Evolutionary conservation across 2,329 filamentous ascomycete genomes (phyloP).

Genomic region (Fusarium bactridioides): DNA sequence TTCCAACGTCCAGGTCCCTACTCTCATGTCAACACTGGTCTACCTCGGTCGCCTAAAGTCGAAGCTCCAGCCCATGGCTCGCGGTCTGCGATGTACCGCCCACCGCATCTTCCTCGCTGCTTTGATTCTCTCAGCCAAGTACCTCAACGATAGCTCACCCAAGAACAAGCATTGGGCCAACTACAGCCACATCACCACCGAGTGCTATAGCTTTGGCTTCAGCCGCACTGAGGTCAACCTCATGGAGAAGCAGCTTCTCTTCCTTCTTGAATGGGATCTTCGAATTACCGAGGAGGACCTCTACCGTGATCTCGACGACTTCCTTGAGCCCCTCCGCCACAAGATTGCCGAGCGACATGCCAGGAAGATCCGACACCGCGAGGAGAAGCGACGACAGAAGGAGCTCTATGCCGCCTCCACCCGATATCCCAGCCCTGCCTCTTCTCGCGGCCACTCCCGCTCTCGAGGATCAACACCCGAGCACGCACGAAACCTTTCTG

Average conservation of each 20-base stretch:
- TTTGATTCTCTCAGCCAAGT: constrained; percentile 90
- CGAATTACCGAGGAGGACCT: constrained; percentile 86
- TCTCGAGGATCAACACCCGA: constrained; percentile 53
- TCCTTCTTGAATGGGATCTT: constrained; percentile 93
- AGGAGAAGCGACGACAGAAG: constrained; percentile 54
- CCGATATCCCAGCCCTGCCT: constrained; percentile 56
- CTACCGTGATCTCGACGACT: constrained; percentile 84
- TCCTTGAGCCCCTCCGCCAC: constrained; percentile 83
- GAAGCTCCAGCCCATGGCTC: constrained; percentile 90
- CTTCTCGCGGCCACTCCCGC: constrained; percentile 54
- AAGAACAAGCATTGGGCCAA: constrained; percentile 99
- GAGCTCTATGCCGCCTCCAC: constrained; percentile 47
- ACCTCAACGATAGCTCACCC: constrained; percentile 96
- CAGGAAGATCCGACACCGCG: constrained; percentile 59
- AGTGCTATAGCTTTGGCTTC: constrained; percentile 79
- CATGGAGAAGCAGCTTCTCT: constrained; percentile 98
- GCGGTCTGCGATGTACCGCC: constrained; percentile 94
- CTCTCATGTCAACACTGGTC: constrained; percentile 94
- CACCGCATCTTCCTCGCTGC: constrained; percentile 96
- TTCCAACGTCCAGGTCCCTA: constrained; percentile 96
- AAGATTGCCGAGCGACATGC: constrained; percentile 61
- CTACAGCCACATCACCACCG: constrained; percentile 81
- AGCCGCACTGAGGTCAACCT: constrained; percentile 95
- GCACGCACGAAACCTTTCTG: constrained; percentile 50
- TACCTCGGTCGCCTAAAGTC: constrained; percentile 87